phyloP scores from a whole-genome alignment of 345 rosid species.

The Excoecaria agallocha region DNA sequence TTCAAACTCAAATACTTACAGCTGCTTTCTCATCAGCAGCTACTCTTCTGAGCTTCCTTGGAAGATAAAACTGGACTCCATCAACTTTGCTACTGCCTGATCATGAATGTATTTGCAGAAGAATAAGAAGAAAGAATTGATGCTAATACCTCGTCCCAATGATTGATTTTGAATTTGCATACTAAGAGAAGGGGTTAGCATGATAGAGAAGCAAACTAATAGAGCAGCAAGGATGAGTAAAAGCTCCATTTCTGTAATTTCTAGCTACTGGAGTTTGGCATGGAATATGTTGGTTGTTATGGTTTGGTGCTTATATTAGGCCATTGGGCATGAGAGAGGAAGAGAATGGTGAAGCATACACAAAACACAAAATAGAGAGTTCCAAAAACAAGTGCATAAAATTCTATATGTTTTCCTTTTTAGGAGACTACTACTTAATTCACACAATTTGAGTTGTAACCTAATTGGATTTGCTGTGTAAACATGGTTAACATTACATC shows the following conservation, averaged over 20 bases:
- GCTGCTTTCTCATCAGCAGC: conserved; percentile 21
- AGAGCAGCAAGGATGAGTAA: conserved; percentile 14
- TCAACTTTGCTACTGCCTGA: conserved; percentile 2
- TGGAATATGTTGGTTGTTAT: background rate
- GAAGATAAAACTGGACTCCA: conserved; percentile 18
- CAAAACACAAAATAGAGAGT: conserved; percentile 64
- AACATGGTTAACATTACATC: background rate
- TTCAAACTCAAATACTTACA: conserved; percentile 5
- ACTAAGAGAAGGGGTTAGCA: conserved; percentile 17
- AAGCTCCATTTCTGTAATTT: conserved; percentile 22
- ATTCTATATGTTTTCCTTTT: conserved; percentile 26
- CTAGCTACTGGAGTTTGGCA: background rate
- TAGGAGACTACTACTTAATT: conserved; percentile 13
- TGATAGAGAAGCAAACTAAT: conserved; percentile 16
- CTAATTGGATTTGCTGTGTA: background rate
- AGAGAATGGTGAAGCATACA: conserved; percentile 20
- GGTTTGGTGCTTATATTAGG: background rate
- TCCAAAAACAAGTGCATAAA: conserved; percentile 40
- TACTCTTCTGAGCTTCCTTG: conserved; percentile 40
- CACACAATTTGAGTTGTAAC: conserved; percentile 34
- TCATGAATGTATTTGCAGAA: background rate
- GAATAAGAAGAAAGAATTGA: too few relatives aligned
- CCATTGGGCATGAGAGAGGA: background rate
- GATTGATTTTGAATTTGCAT: conserved; percentile 2
- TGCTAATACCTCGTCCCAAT: conserved; percentile 17